phyloP scores from a whole-genome alignment of 1,139 yeast genomes.

The Zygoascus meyerae region DNA sequence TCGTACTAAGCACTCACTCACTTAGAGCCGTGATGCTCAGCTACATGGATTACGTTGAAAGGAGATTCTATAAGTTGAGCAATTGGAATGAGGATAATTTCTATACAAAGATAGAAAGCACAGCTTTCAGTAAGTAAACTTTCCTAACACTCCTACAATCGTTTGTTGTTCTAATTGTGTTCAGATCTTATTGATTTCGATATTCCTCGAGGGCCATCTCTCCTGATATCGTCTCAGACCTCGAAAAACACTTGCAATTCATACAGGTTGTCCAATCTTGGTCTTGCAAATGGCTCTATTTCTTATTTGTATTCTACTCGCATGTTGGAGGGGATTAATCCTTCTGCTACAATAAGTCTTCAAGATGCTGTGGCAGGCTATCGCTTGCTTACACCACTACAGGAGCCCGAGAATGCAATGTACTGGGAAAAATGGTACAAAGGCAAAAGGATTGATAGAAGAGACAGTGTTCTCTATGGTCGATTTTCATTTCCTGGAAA shows the following conservation, averaged over 20 bases:
- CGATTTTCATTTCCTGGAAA: conserved; percentile 85
- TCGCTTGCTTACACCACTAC: conserved; percentile 49
- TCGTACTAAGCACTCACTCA: too few relatives aligned
- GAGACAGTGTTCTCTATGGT: conserved; percentile 56
- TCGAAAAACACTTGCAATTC: conserved; percentile 70
- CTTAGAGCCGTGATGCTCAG: conserved; percentile 49
- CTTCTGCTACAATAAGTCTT: conserved; percentile 52
- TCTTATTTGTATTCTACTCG: conserved; percentile 73
- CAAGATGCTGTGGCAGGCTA: conserved; percentile 80
- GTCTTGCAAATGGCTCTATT: conserved; percentile 71
- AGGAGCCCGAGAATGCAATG: conserved; percentile 20
- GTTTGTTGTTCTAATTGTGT: conserved; percentile 1
- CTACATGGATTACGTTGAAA: conserved; percentile 79
- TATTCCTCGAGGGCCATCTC: conserved; percentile 61
- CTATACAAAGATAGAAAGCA: conserved; percentile 65
- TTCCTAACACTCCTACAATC: background rate
- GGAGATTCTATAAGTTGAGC: conserved; percentile 61
- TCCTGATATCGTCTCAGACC: conserved; percentile 68
- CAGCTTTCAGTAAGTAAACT: conserved; percentile 47
- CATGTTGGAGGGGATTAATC: conserved; percentile 47
- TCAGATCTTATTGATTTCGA: conserved; percentile 58
- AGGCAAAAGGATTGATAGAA: conserved; percentile 31
- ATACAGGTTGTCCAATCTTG: conserved; percentile 62
- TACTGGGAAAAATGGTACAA: conserved; percentile 31
- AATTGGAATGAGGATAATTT: conserved; percentile 75